A percentile compares a stretch with the other conserved stretches of the same genome.
Conservation (phyloP, 805 yeast species). For the Saccharomycopsis capsularis region DNA sequence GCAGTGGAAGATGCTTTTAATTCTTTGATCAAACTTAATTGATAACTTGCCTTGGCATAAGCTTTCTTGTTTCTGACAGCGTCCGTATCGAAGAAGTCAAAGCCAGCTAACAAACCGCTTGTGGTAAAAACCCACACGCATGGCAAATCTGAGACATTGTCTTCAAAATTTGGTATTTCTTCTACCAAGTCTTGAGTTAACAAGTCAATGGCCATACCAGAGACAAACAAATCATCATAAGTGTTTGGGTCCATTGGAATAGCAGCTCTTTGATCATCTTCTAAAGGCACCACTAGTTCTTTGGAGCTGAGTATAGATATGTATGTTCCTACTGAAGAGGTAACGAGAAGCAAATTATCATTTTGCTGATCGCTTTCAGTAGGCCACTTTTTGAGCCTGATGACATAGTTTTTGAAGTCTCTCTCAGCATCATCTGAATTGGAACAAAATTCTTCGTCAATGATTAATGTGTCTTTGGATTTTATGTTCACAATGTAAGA, state of each 20-base stretch:
- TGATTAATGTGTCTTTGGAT: neutral
- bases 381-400: constrained; percentile 9
- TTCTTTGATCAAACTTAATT: too few relatives aligned
- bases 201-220: constrained; percentile 60
- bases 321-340: constrained; percentile 63
- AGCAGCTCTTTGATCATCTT: constrained; percentile 67
- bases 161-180: constrained; percentile 7
- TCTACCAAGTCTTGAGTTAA: neutral
- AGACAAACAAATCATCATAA: constrained; percentile 61
- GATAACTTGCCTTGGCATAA: neutral
- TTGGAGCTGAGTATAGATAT: constrained; percentile 38
- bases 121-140: constrained; percentile 12
- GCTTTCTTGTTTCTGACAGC: constrained; percentile 1
- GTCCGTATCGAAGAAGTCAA: constrained; percentile 13
- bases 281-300: constrained; percentile 40
- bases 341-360: constrained; percentile 31
- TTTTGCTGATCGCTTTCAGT: neutral
- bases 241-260: constrained; percentile 63
- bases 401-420: constrained; percentile 8
- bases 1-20: too few relatives aligned
- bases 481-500: constrained; percentile 3
- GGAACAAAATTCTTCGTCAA: constrained; percentile 16
- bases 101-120: constrained; percentile 9
- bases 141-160: constrained; percentile 1
- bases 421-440: constrained; percentile 1